A percentile compares a stretch with the other conserved stretches of the same genome.
phyloP scores from a whole-genome alignment of 352 stramenopile species.

The Globisporangium cystogenes region DNA sequence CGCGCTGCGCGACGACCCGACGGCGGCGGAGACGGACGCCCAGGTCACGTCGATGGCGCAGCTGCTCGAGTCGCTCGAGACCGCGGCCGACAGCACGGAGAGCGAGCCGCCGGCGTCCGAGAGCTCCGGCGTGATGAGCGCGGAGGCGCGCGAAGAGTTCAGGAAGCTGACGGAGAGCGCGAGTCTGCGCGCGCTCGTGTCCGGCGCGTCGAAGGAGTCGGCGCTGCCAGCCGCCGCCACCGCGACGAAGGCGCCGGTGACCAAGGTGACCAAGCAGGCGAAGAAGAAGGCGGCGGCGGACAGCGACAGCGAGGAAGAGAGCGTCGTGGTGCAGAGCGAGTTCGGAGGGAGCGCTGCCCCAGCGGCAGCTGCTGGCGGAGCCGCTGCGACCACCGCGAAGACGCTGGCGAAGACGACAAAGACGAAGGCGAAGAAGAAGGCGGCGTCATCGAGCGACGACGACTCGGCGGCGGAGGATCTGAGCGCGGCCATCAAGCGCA shows the following conservation, averaged over 20 bases:
- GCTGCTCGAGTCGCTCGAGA: constrained; percentile 67
- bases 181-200: constrained; percentile 13
- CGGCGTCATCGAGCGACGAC: constrained; percentile 35
- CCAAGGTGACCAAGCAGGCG: constrained; percentile 1
- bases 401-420: constrained; percentile 17
- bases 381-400: constrained; percentile 3
- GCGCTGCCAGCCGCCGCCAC: not conserved
- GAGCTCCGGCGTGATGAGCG: constrained; percentile 31
- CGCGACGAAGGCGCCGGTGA: constrained; percentile 3
- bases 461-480: constrained; percentile 56
- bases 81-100: constrained; percentile 32
- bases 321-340: constrained; percentile 70
- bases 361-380: not conserved
- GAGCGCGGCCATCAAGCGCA: constrained; percentile 71
- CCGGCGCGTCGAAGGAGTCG: not conserved
- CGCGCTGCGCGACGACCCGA: constrained; percentile 57
- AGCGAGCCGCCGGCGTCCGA: not conserved
- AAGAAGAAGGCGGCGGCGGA: constrained; percentile 21
- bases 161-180: constrained; percentile 44
- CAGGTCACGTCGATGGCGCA: constrained; percentile 69
- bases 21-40: constrained; percentile 37
- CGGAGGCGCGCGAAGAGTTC: constrained; percentile 46
- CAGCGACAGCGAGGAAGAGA: constrained; percentile 68
- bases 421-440: constrained; percentile 26
- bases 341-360: constrained; percentile 21